Conservation (phyloP, 345 rosid genomes). For the Salix dunnii region DNA sequence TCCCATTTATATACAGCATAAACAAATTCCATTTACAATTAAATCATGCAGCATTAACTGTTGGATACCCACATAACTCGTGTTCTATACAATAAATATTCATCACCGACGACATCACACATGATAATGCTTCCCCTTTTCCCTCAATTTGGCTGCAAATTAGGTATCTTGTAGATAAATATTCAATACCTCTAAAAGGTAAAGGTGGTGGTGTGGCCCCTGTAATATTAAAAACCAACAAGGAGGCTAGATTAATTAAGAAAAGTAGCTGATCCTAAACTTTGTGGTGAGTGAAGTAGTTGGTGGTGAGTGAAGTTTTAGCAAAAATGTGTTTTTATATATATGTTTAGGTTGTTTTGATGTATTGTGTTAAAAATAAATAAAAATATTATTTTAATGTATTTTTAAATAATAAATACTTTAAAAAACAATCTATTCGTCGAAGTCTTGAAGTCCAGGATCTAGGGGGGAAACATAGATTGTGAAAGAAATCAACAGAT, state of each 20-base stretch:
- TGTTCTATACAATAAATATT: too few relatives aligned
- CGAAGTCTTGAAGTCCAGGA: neutral
- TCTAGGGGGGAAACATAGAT: neutral
- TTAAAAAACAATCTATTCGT: too few relatives aligned
- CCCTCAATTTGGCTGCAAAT: neutral
- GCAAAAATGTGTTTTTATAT: too few relatives aligned
- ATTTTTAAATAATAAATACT: too few relatives aligned
- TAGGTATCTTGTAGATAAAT: neutral
- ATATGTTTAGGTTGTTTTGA: too few relatives aligned
- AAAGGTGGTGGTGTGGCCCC: neutral
- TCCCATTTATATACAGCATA: neutral
- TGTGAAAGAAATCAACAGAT: neutral
- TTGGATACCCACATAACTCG: too few relatives aligned
- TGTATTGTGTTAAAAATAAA: too few relatives aligned
- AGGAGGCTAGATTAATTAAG: neutral
- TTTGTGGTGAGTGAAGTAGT: too few relatives aligned
- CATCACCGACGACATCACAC: neutral
- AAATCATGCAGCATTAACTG: conserved; percentile 2
- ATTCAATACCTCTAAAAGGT: neutral
- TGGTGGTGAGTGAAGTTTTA: too few relatives aligned
- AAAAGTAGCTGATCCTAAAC: neutral
- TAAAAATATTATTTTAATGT: too few relatives aligned
- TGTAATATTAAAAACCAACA: neutral
- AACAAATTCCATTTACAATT: neutral
- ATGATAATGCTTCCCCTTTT: neutral